Evolutionary conservation across 768 basidiomycete species (phyloP).

Genomic region (Collybia mongolica): DNA sequence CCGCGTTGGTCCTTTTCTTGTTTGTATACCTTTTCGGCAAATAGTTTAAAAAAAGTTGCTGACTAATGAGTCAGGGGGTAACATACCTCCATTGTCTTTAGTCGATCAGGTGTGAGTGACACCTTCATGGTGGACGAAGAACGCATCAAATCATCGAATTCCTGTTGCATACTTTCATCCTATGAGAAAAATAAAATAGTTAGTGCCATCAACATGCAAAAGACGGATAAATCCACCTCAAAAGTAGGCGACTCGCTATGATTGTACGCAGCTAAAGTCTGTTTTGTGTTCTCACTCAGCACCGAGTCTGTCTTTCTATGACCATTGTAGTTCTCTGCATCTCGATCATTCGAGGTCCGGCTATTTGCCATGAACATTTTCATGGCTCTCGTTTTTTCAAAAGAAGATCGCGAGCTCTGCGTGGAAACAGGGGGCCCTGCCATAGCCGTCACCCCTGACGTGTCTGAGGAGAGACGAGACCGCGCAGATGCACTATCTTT

Average conservation of each 20-base stretch:
- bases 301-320: conserved; percentile 58
- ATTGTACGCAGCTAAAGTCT: conserved; percentile 22
- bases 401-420: conserved; percentile 49
- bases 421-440: conserved; percentile 17
- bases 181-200: conserved; percentile 25
- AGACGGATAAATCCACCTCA: conserved; percentile 30
- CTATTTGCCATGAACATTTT: conserved; percentile 51
- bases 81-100: conserved; percentile 91
- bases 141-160: conserved; percentile 93
- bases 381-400: conserved; percentile 61
- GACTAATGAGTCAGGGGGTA: conserved; percentile 29
- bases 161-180: conserved; percentile 62
- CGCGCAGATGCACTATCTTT: conserved; percentile 31
- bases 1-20: conserved; percentile 62
- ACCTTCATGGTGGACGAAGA: conserved; percentile 93
- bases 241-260: conserved; percentile 23
- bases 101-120: conserved; percentile 90
- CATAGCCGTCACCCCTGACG: conserved; percentile 26
- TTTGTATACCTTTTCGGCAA: conserved; percentile 59
- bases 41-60: conserved; percentile 22
- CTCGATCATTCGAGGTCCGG: conserved; percentile 38
- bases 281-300: conserved; percentile 48
- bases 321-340: conserved; percentile 38
- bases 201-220: conserved; percentile 7
- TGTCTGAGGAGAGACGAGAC: conserved; percentile 40